Base-by-base conservation (phyloP, 495 filamentous ascomycete genomes). In the Evernia prunastri region DNA sequence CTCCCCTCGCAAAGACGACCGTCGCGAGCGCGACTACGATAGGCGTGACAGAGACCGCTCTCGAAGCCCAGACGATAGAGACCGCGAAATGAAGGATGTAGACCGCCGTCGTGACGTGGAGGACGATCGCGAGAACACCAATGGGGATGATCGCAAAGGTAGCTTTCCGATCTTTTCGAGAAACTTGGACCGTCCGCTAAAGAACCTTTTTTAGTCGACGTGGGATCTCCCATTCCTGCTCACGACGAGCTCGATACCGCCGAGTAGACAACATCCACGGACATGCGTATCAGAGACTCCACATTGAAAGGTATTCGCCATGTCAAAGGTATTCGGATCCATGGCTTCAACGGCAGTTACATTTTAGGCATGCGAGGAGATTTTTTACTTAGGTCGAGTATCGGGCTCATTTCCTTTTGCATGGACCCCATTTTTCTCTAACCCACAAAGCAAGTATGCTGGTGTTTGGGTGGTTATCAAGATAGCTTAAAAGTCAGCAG, bases 181-280 rank as follows among this genome's bases (percentile, higher is more conserved):
- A n/a, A 31, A 27, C 0, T 2, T 20, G 56, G 40, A 31, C 45
- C 58, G 35, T 47, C 43, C 29, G 36, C 71, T 76, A 43, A 69
- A 27, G 4, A 71, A 4, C 60, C 33, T 47, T 27, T 3, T 40
- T 47, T n/a, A 77, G 76, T 74, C 70, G 73, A 84, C 72, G 77
- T 88, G 73, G 89, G 93, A 56, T 88, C 89, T 67, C 87, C 90
- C 57, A 84, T 88, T 63, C 88, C 92, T 60, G 87, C 87, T 69
- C 92, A 96, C 74, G 95, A 98, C 77, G 94, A 98, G 74, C 84
- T 98, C 71, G 94, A 98, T 76, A 92, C 92, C 74, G 94, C 92
- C 73, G 94, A 97, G 84, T 96, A 88, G 74, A 56, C 33, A 54
- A 27, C 23, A 7, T 49, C 18, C 2, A 12, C 42, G 20, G 13